Percentiles rank a stretch among this genome's conserved stretches.
Evolutionary conservation across 2,329 filamentous ascomycete species (phyloP).

Genomic region (Davidsoniella eucalypti): DNA sequence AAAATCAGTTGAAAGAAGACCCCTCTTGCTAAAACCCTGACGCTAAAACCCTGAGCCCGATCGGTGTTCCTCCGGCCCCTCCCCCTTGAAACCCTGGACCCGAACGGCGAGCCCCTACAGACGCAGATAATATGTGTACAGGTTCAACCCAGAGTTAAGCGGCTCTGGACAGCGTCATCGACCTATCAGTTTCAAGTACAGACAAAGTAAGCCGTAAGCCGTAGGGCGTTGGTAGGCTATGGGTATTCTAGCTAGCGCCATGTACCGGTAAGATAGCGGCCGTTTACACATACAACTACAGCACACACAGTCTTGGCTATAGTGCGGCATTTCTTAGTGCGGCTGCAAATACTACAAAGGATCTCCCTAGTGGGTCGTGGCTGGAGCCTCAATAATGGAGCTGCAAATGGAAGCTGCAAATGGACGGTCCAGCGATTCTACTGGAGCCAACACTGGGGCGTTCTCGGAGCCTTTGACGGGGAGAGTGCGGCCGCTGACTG

Average conservation of each 20-base stretch:
- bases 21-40: conserved; percentile 4
- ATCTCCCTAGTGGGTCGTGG: conserved; percentile 9
- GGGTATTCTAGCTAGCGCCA: too few relatives aligned
- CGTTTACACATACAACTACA: too few relatives aligned
- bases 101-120: background rate
- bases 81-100: conserved; percentile 5
- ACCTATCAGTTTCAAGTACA: too few relatives aligned
- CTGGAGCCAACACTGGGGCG: background rate
- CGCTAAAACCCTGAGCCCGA: conserved; percentile 9
- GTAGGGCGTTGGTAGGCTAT: too few relatives aligned
- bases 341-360: conserved; percentile 2
- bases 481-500: background rate
- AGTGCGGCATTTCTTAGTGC: background rate
- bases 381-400: conserved; percentile 11
- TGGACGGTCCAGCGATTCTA: background rate
- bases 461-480: conserved; percentile 1
- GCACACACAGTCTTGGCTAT: too few relatives aligned
- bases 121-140: too few relatives aligned
- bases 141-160: too few relatives aligned
- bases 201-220: too few relatives aligned
- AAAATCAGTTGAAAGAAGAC: too few relatives aligned
- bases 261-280: too few relatives aligned
- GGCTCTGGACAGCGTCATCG: too few relatives aligned
- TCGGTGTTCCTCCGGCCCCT: conserved; percentile 12
- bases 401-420: conserved; percentile 11